A percentile compares a stretch with the other conserved stretches of the same genome.
Evolutionary conservation across 495 filamentous ascomycete species (phyloP).

Genomic region (Letharia lupina): DNA sequence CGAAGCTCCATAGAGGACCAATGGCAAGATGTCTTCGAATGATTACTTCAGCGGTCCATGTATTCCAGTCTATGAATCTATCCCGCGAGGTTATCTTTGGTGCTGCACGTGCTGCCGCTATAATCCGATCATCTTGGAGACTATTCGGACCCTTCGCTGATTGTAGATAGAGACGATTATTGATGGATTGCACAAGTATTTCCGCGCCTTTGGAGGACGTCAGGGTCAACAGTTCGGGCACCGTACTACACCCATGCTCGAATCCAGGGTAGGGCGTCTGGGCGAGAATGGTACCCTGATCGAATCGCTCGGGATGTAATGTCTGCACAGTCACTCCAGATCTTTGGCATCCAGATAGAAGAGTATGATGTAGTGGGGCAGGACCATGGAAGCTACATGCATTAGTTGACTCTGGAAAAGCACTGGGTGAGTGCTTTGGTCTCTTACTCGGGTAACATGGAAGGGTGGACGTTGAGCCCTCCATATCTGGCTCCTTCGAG

Average conservation of each 20-base stretch:
- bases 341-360: conserved; percentile 46
- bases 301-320: conserved; percentile 63
- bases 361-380: conserved; percentile 72
- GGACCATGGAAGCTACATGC: conserved; percentile 55
- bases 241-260: conserved; percentile 37
- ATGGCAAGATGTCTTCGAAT: conserved; percentile 42
- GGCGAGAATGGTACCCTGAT: conserved; percentile 64
- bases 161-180: conserved; percentile 49
- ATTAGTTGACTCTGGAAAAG: not conserved
- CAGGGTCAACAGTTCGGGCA: conserved; percentile 35
- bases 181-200: conserved; percentile 54
- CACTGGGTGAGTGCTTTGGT: not conserved
- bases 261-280: conserved; percentile 54
- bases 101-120: conserved; percentile 30
- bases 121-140: conserved; percentile 20
- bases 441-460: conserved; percentile 74
- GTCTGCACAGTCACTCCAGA: conserved; percentile 82
- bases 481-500: conserved; percentile 64
- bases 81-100: conserved; percentile 47
- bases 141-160: not conserved
- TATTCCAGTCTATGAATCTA: conserved; percentile 45
- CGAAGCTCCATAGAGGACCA: conserved; percentile 47
- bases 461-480: conserved; percentile 90
- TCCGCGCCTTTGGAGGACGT: conserved; percentile 44
- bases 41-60: conserved; percentile 42